Base-by-base conservation (phyloP, 2,329 filamentous ascomycete genomes). In the Cadophora gregata region DNA sequence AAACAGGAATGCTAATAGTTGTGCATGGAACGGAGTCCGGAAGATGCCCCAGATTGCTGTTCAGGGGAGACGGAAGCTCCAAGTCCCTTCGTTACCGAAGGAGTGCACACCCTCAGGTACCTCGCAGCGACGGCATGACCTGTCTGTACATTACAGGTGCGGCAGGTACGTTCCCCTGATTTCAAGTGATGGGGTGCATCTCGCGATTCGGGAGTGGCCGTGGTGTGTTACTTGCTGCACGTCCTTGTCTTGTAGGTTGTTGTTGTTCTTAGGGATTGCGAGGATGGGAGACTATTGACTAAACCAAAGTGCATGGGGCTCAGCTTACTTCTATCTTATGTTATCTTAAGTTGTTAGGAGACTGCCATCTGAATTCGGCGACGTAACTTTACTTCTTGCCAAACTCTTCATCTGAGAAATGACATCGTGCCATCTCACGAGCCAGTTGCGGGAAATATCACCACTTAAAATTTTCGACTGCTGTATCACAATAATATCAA, bases 231-330 rank as follows among this genome's bases (percentile, higher is more conserved):
- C 42, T 42, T 27, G 47, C 19, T 31, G 10, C 16, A 19, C 10
- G 14, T 16, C 10, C 48, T 27, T 51, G 29, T 51, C 48, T 51
- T 27, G 4, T 1, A 31, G 6, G 14, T n/a, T 31, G n/a, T n/a
- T n/a, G n/a, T 53, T 29, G 50, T n/a, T 14, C 6, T 53, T 16
- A 3, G 50, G 27, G n/a, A 14, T 53, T 29, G 7, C 9, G 48
- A 51, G 4, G 48, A 27, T 1, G 33, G n/a, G 14, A 42, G 38
- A 19, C 2, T 19, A 14, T 31, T 0, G 27, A 31, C 9, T 19
- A 19, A 31, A 53, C 25, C 14, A 53, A 53, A 53, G 50, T 53
- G 50, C 50, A 53, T 27, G 7, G n/a, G n/a, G 29, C 31, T 53
- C 16, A n/a, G 19, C 2, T 5, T 19, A 51, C 4, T 6, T 47